Evolutionary conservation across 2,329 filamentous ascomycete genomes (phyloP).

Genomic region (Leptographium procerum): DNA sequence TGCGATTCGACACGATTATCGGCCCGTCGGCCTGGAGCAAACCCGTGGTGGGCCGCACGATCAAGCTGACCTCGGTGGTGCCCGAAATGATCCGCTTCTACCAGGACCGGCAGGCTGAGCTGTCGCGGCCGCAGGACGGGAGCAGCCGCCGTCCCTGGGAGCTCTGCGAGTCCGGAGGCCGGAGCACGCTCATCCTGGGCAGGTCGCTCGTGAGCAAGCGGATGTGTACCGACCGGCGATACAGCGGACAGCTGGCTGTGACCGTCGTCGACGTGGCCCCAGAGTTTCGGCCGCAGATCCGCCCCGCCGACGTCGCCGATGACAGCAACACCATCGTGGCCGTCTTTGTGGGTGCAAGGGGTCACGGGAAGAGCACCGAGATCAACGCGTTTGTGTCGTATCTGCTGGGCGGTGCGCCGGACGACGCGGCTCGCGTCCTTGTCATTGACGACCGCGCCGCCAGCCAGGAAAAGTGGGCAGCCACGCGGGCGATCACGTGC

Average conservation of each 20-base stretch:
- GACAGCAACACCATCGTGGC: not conserved
- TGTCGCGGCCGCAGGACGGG: not conserved
- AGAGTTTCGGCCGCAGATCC: not conserved
- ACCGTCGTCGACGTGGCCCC: not conserved
- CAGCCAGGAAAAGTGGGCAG: not conserved
- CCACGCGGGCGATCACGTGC: not conserved
- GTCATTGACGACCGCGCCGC: not conserved
- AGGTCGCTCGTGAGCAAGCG: not conserved
- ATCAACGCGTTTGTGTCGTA: not conserved
- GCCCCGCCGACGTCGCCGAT: not conserved
- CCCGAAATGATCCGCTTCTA: not conserved
- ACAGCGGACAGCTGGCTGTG: not conserved
- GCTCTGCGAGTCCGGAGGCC: not conserved
- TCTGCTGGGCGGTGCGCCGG: not conserved
- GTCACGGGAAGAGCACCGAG: not conserved
- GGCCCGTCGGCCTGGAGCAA: not conserved
- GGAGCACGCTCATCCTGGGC: not conserved
- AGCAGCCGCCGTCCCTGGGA: not conserved
- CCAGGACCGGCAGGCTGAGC: not conserved
- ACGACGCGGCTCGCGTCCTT: not conserved
- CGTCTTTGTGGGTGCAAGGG: not conserved
- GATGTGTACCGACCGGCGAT: not conserved
- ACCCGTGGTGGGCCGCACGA: not conserved
- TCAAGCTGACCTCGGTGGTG: not conserved
- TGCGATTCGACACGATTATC: not conserved